phyloP scores from a whole-genome alignment of 1,139 yeast genomes.

The Geotrichum siamense region DNA sequence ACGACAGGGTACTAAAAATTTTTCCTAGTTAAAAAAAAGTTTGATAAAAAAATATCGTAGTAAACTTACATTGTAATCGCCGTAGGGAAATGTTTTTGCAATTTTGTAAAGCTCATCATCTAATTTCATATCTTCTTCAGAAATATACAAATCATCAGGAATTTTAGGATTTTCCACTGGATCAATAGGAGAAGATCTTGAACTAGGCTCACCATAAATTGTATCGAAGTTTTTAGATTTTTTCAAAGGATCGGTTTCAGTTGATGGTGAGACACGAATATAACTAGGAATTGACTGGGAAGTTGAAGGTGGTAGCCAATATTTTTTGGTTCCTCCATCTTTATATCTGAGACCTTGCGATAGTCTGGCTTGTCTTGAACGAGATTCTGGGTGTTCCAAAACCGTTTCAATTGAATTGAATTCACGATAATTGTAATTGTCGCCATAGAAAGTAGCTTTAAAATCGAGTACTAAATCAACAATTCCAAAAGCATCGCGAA shows the following conservation, averaged over 20 bases:
- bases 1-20: conserved; percentile 43
- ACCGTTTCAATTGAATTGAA: conserved; percentile 75
- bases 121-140: conserved; percentile 33
- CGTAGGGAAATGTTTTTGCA: conserved; percentile 44
- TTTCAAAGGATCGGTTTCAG: conserved; percentile 1
- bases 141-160: conserved; percentile 3
- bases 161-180: background rate
- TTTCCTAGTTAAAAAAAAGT: background rate
- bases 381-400: conserved; percentile 61
- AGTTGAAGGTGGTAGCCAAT: conserved; percentile 57
- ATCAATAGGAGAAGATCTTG: conserved; percentile 2
- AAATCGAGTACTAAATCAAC: conserved; percentile 75
- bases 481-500: conserved; percentile 69
- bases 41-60: background rate
- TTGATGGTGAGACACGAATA: background rate
- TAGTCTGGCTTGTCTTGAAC: conserved; percentile 62
- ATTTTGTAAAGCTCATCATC: conserved; percentile 41
- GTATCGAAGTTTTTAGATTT: background rate
- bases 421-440: conserved; percentile 68
- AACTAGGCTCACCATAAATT: background rate
- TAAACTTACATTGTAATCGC: conserved; percentile 42
- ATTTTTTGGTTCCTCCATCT: conserved; percentile 69
- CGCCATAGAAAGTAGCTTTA: conserved; percentile 65
- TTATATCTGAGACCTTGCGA: conserved; percentile 79
- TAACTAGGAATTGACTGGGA: background rate